Evolutionary conservation across 768 basidiomycete species (phyloP), one percentile per base, ranked within the genome.

Genomic region (Phanerochaete sordida): DNA sequence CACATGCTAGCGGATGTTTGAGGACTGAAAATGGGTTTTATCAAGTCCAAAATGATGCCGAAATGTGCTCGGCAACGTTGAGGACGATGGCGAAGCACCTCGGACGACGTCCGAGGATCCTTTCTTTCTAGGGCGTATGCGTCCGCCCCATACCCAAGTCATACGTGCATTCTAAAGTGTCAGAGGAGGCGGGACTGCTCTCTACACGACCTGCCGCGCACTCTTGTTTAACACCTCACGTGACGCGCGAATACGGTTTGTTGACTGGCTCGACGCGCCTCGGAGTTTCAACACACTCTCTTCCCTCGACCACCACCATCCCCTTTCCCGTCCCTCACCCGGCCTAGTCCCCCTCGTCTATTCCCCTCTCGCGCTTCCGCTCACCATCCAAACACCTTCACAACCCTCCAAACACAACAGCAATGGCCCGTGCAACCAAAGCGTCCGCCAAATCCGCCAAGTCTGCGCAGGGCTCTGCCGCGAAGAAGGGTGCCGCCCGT

Each of bases 281-380:
- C 70, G 68, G 70, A 70, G 69, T 72, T 68, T 72, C 65, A 70
- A 72, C 66, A 64, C 63, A 43, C 65, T 69, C 69, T 71, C 64
- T 65, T 62, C 64, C 70, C 73, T 74, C 68, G 74, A 81, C 80
- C 77, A 79, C 78, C 74, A 81, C 74, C 75, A 77, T 77, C 81
- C 73, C 63, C 67, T 66, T 63, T 64, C 61, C 63, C 64, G 54
- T 64, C 62, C 49, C 66, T 64, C 56, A 67, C 66, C 61, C 65
- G 61, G 66, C 58, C 60, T 54, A 64, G 33, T 56, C 47, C 64
- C 28, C 44, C 60, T 58, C 31, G 50, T 65, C 61, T 65, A 66
- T 62, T 63, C 61, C 57, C 54, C 56, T 44, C 33, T 30, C 35
- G 39, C 59, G 60, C 53, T 56, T 28, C 19, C 39, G 33, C 58